Conservation (phyloP, 768 basidiomycete genomes). For the Xanthoconium stramineum region DNA sequence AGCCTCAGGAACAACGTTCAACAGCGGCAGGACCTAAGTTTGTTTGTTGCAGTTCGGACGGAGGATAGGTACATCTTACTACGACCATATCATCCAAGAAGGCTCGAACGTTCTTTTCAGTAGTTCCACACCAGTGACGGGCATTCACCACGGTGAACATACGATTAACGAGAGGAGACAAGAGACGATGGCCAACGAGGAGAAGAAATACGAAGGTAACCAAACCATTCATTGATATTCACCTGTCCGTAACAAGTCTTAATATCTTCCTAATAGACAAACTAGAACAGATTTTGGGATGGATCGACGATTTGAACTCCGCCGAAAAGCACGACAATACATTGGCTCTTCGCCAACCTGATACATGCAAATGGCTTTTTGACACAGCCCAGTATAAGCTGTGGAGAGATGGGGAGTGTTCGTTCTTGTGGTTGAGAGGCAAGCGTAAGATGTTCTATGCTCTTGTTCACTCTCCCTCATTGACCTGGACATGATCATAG, state of each 20-base stretch:
- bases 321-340: background rate
- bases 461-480: background rate
- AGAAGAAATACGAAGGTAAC: background rate
- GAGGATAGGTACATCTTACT: background rate
- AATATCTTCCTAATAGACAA: background rate
- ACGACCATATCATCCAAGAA: too few relatives aligned
- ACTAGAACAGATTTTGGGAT: background rate
- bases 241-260: background rate
- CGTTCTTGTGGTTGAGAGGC: background rate
- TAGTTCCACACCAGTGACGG: too few relatives aligned
- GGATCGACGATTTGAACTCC: background rate
- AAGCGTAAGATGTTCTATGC: background rate
- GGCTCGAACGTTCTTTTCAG: background rate
- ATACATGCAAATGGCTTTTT: conserved; percentile 3
- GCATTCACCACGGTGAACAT: background rate
- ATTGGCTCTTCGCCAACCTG: background rate
- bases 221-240: too few relatives aligned
- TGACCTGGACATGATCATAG: background rate
- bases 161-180: too few relatives aligned
- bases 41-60: background rate
- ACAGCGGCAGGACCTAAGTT: background rate
- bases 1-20: conserved; percentile 1
- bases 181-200: background rate
- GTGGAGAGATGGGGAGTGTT: background rate
- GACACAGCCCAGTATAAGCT: background rate